Percentiles rank a stretch among this genome's conserved stretches.
These are phyloP conservation scores for Globisporangium iwayamae DNA, from an alignment of 352 stramenopile species.

Conservation along the genomic window DNA sequence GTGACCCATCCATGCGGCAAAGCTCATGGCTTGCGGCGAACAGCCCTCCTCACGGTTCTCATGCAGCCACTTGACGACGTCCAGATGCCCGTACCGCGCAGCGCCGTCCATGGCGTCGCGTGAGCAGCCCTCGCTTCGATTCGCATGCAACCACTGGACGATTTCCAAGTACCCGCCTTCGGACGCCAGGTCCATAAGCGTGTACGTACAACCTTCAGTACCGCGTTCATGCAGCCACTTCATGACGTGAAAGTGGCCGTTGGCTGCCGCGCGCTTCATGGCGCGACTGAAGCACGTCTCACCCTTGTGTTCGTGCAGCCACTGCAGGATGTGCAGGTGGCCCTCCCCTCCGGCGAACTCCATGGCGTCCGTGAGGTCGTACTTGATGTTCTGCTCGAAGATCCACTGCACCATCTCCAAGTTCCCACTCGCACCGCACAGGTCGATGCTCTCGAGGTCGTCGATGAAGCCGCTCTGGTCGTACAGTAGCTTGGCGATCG, in stretches of 20 bases:
- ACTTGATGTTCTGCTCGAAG: constrained; percentile 13
- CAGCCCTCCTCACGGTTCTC: constrained; percentile 32
- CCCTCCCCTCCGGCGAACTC: constrained; percentile 17
- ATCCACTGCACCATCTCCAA: constrained; percentile 16
- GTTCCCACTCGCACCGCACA: constrained; percentile 12
- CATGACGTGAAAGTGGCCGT: constrained; percentile 22
- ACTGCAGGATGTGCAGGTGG: constrained; percentile 25
- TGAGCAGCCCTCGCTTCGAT: constrained; percentile 13
- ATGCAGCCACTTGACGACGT: constrained; percentile 36
- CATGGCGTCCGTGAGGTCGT: constrained; percentile 20
- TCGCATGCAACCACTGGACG: constrained; percentile 18
- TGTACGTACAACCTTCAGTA: constrained; percentile 20
- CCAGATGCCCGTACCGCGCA: constrained; percentile 9
- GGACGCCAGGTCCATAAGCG: constrained; percentile 21
- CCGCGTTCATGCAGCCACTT: constrained; percentile 21
- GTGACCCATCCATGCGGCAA: constrained; percentile 36
- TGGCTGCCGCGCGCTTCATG: constrained; percentile 15
- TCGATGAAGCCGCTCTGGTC: constrained; percentile 13
- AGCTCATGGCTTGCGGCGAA: constrained; percentile 5
- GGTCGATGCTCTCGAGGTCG: constrained; percentile 15
- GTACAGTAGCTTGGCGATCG: constrained; percentile 15
- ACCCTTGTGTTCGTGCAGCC: constrained; percentile 20
- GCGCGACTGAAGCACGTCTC: constrained; percentile 15
- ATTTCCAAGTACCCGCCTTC: constrained; percentile 12
- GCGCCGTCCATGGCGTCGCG: constrained; percentile 14